Evolutionary conservation across 164 flowering plant genomes (phyloP).

Genomic region (Berberis thunbergii): DNA sequence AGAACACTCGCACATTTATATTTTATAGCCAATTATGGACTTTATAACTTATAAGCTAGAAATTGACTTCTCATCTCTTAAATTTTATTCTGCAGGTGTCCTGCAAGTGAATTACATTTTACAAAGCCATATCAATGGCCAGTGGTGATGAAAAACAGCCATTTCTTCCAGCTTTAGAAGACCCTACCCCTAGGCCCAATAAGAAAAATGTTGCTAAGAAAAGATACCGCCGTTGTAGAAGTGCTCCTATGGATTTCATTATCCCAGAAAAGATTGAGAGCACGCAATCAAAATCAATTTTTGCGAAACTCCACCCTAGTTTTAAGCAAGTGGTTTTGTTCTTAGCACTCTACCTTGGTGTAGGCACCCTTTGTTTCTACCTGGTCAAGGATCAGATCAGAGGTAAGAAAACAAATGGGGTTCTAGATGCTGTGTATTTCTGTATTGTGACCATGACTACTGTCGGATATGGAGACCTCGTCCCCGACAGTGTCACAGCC

Average conservation of each 20-base stretch:
- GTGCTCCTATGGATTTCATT: slow-evolving; percentile 36
- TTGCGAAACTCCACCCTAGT: slow-evolving; percentile 35
- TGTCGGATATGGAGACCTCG: slow-evolving; percentile 89
- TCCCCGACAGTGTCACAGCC: slow-evolving; percentile 41
- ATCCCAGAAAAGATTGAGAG: slow-evolving; percentile 6
- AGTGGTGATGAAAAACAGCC: slow-evolving; percentile 16
- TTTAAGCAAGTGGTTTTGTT: slow-evolving; percentile 27
- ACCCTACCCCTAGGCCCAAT: slow-evolving; percentile 9
- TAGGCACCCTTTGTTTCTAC: slow-evolving; percentile 59
- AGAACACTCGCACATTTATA: no score
- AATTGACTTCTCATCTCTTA: no score
- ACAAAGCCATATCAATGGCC: slow-evolving; percentile 2
- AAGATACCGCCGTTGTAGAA: slow-evolving; percentile 35
- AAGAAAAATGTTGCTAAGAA: slow-evolving; percentile 12
- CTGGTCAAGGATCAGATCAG: slow-evolving; percentile 39
- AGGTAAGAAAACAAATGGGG: slow-evolving; percentile 61
- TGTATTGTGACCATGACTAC: slow-evolving; percentile 94
- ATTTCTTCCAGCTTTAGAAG: slow-evolving; percentile 19
- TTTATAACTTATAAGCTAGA: no score
- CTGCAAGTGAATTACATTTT: background rate
- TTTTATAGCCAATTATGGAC: no score
- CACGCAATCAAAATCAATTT: slow-evolving; percentile 22
- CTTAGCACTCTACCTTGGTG: slow-evolving; percentile 40
- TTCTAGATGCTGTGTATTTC: slow-evolving; percentile 70
- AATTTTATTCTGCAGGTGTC: background rate